Evolutionary conservation across 371 early-diverging fungal species (phyloP).

Genomic region (Chytridium lagenaria): DNA sequence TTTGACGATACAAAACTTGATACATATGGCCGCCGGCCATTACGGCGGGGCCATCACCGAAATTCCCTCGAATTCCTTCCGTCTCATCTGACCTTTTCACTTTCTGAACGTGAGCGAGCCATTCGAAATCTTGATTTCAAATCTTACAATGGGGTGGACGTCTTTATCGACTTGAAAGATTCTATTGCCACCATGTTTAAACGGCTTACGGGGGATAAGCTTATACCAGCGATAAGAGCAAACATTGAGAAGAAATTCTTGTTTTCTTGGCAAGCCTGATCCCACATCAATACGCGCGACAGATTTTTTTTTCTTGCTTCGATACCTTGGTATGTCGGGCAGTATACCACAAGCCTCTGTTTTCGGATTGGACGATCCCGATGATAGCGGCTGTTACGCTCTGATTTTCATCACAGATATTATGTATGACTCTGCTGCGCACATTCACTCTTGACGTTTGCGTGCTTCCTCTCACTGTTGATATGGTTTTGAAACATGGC

Average conservation of each 20-base stretch:
- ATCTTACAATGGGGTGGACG: neutral
- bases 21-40: neutral
- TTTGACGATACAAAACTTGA: neutral
- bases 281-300: too few relatives aligned
- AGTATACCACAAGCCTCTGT: neutral
- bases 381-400: neutral
- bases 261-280: slow-evolving; percentile 53
- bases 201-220: slow-evolving; percentile 55
- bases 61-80: neutral
- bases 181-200: neutral
- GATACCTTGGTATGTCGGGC: neutral
- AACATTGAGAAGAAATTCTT: slow-evolving; percentile 63
- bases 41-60: neutral
- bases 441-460: neutral
- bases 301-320: too few relatives aligned
- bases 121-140: neutral
- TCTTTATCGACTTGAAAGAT: neutral
- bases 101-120: neutral
- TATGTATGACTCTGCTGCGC: neutral
- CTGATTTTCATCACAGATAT: neutral
- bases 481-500: neutral
- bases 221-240: slow-evolving; percentile 57
- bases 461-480: neutral
- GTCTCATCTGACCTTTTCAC: neutral
- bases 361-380: neutral